Conservation (phyloP, 2,329 filamentous ascomycete species). For the Cercospora sojina region DNA sequence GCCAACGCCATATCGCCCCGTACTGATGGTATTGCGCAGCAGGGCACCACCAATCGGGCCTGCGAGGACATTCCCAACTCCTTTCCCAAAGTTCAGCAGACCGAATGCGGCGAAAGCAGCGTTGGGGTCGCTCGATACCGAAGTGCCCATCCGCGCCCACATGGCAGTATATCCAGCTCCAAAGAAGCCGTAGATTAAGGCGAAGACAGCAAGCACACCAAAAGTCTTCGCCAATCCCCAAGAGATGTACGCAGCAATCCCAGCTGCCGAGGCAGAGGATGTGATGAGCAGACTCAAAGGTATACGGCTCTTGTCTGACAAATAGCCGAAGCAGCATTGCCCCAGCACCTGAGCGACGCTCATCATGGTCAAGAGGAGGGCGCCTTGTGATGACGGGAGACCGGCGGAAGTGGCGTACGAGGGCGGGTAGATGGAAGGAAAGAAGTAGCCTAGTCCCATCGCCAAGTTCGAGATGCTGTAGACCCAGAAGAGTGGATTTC, state of each 20-base stretch:
- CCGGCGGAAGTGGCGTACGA: constrained; percentile 38
- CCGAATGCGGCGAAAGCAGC: constrained; percentile 29
- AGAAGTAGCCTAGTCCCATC: constrained; percentile 43
- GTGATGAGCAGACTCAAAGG: constrained; percentile 34
- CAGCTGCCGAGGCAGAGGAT: constrained; percentile 44
- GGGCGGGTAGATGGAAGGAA: constrained; percentile 43
- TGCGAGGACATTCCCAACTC: constrained; percentile 32
- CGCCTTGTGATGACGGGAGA: constrained; percentile 29
- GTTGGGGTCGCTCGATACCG: constrained; percentile 26
- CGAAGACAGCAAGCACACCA: constrained; percentile 43
- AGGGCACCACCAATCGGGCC: constrained; percentile 32
- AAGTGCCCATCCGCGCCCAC: constrained; percentile 31
- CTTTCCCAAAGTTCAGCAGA: constrained; percentile 31
- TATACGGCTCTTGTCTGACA: constrained; percentile 41
- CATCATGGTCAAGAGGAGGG: constrained; percentile 40
- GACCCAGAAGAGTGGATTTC: constrained; percentile 35
- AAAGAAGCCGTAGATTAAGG: constrained; percentile 48
- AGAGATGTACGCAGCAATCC: constrained; percentile 45
- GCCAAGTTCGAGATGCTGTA: constrained; percentile 40
- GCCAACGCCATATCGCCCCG: constrained; percentile 17
- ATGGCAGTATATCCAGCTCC: constrained; percentile 44
- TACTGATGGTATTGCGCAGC: background rate
- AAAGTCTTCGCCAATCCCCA: constrained; percentile 49
- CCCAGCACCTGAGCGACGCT: constrained; percentile 41
- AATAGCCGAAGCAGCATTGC: constrained; percentile 39